Evolutionary conservation across 2,329 filamentous ascomycete genomes (phyloP).

Genomic region (Neonectria ditissima): DNA sequence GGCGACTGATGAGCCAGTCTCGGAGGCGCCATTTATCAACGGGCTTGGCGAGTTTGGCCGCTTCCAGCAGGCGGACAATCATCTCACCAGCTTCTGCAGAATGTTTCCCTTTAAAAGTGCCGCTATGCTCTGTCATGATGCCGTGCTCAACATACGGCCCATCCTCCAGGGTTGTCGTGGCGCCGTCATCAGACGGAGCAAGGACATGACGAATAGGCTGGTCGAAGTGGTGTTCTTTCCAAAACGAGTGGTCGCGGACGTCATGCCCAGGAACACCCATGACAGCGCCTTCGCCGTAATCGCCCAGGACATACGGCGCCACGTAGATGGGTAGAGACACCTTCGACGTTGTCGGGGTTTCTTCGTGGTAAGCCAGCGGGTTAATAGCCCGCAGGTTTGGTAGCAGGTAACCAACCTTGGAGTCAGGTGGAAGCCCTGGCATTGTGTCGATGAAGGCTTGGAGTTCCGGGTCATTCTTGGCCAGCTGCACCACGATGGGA

Average conservation of each 20-base stretch:
- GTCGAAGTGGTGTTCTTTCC: slow-evolving; percentile 74
- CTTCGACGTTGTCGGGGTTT: slow-evolving; percentile 63
- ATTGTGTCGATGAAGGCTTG: slow-evolving; percentile 76
- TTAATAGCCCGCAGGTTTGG: slow-evolving; percentile 71
- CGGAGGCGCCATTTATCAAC: slow-evolving; percentile 82
- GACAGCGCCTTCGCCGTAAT: slow-evolving; percentile 88
- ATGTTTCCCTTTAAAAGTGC: slow-evolving; percentile 71
- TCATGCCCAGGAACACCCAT: slow-evolving; percentile 95
- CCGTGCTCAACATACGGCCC: slow-evolving; percentile 75
- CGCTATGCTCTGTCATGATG: slow-evolving; percentile 73
- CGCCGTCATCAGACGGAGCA: slow-evolving; percentile 61
- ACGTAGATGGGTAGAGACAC: slow-evolving; percentile 79
- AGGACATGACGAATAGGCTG: slow-evolving; percentile 74
- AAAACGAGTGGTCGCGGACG: slow-evolving; percentile 81
- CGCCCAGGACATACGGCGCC: slow-evolving; percentile 85
- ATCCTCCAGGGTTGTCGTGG: slow-evolving; percentile 56
- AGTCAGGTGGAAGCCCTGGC: slow-evolving; percentile 64
- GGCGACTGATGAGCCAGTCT: slow-evolving; percentile 93
- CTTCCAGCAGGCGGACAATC: slow-evolving; percentile 69
- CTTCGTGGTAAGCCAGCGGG: slow-evolving; percentile 70
- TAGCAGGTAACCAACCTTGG: slow-evolving; percentile 76
- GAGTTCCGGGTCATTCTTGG: slow-evolving; percentile 70
- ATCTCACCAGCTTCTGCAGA: slow-evolving; percentile 72
- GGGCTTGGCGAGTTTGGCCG: slow-evolving; percentile 68
- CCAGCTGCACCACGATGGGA: slow-evolving; percentile 72